Base-by-base conservation (phyloP, 805 yeast genomes). In the Candida berthetii region DNA sequence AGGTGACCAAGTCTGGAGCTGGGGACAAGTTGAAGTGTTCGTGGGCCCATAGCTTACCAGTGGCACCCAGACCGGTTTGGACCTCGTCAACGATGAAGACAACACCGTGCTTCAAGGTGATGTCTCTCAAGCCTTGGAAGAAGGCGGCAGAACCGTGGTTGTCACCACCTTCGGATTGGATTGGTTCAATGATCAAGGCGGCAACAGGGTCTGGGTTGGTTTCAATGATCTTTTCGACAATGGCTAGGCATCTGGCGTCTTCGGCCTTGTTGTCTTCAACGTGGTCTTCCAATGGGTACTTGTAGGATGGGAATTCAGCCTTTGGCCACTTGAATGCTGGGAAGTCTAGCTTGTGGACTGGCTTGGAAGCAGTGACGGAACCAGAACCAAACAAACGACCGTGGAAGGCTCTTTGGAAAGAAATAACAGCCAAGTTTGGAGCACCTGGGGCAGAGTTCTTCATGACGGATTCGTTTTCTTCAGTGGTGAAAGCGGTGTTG, bases 271-370 rank as follows among this genome's bases (percentile, higher is more conserved):
- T 90, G 50, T 67, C 79, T 37, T 70, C 79, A 34, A 59, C 78
- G 60, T 79, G 58, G 39, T 76, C 72, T 42, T 79, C 90, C 57
- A 89, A 74, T 44, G 98, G 98, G 64, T 88, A 90, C 64, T 81
- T 69, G 65, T 87, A 81, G 39, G 74, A 54, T 49, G 98, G 98
- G 71, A 82, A 90, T 48, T 87, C 88, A 42, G 96, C 96, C 63
- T 85, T 89, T 59, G 98, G 98, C 97, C 97, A 90, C 58, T 86
- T 78, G 71, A 90, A 90, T 7, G 96, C 80, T 46, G 98, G 98
- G 67, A 91, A 71, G 64, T 83, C 90, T 60, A 90, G 70, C 70
- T 91, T 90, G 73, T 90, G 98, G 54, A 91, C 77, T 50, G 97
- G 96, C 72, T 88, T 91, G 43, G 96, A 88, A 62, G 96, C 80